Evolutionary conservation across 345 rosid species (phyloP).

Genomic region (Citropsis articulata): DNA sequence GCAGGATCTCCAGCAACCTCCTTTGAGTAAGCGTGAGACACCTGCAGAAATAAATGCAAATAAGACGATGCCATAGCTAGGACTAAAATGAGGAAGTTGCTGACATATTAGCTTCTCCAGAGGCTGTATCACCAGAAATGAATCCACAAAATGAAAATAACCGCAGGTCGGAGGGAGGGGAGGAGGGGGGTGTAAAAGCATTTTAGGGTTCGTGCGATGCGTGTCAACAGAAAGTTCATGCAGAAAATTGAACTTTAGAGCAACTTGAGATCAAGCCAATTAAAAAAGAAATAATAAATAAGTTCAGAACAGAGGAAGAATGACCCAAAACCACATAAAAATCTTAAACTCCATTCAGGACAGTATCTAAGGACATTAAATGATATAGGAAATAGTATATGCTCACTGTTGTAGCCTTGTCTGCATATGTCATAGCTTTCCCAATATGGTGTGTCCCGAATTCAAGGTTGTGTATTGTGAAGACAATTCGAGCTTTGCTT

Average conservation of each 20-base stretch:
- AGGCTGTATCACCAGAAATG: background rate
- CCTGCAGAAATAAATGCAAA: slow-evolving; percentile 43
- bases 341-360: background rate
- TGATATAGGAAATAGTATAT: background rate
- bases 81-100: background rate
- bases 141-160: background rate
- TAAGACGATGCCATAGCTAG: background rate
- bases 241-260: background rate
- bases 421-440: slow-evolving; percentile 78
- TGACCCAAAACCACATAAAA: background rate
- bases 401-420: slow-evolving; percentile 88
- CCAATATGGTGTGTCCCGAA: slow-evolving; percentile 68
- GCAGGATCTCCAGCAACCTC: slow-evolving; percentile 81
- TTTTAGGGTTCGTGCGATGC: background rate
- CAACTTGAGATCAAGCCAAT: background rate
- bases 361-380: background rate
- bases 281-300: background rate
- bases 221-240: background rate
- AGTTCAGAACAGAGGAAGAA: background rate
- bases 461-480: slow-evolving; percentile 92
- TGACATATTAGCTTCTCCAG: background rate
- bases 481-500: slow-evolving; percentile 74
- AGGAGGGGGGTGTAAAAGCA: too few species aligned
- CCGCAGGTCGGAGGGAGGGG: background rate
- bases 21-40: slow-evolving; percentile 70